These are phyloP conservation scores for Sclerotinia sclerotiorum DNA, from an alignment of 2,329 filamentous ascomycete genomes.

Conservation along the genomic window DNA sequence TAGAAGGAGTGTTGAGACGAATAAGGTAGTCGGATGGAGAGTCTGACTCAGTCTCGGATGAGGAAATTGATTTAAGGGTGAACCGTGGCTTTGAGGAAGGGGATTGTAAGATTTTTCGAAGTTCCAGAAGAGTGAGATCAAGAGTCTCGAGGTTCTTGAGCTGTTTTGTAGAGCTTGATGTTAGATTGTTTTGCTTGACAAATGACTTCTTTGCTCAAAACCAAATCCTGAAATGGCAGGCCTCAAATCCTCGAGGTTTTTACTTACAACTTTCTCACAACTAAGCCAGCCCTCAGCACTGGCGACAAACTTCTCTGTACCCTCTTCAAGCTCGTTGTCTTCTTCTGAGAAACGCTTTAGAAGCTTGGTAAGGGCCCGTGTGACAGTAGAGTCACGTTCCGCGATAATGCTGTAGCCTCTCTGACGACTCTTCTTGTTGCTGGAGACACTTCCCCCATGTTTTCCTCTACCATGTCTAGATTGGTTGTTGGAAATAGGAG, in stretches of 20 bases:
- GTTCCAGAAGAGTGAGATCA: conserved; percentile 42
- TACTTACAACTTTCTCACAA: conserved; percentile 45
- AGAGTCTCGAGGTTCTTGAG: conserved; percentile 34
- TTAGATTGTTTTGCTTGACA: conserved; percentile 35
- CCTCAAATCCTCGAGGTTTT: background rate
- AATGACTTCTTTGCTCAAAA: background rate
- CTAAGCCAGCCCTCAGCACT: conserved; percentile 46
- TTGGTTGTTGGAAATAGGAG: conserved; percentile 37
- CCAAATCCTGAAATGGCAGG: background rate
- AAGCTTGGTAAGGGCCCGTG: conserved; percentile 46
- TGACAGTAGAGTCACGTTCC: conserved; percentile 44
- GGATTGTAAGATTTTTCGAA: conserved; percentile 42
- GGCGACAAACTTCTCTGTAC: conserved; percentile 43
- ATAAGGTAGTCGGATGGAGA: conserved; percentile 42
- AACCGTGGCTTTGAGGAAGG: conserved; percentile 43
- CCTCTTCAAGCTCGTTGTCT: conserved; percentile 43
- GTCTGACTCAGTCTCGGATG: conserved; percentile 27
- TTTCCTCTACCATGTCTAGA: conserved; percentile 39
- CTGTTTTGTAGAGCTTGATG: conserved; percentile 29
- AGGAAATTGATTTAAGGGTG: conserved; percentile 40
- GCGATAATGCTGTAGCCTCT: conserved; percentile 46
- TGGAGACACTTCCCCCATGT: conserved; percentile 39
- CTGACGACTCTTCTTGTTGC: conserved; percentile 39
- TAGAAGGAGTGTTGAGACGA: conserved; percentile 37
- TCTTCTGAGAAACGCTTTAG: conserved; percentile 44